phyloP scores from a whole-genome alignment of 495 filamentous ascomycete genomes.

The Tricharina praecox region DNA sequence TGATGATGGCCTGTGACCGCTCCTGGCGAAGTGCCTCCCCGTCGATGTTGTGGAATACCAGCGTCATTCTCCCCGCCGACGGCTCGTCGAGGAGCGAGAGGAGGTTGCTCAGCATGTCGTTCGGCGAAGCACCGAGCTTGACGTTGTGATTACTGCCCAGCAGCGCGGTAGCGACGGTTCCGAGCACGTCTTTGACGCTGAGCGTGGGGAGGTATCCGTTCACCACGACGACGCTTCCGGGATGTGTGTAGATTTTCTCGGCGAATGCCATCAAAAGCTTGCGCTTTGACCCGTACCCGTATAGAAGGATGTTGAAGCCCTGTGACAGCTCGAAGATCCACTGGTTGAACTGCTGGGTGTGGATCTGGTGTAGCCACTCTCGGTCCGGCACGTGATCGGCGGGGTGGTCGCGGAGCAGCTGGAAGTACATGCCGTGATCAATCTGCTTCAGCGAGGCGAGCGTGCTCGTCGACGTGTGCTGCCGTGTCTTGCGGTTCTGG shows the following conservation, averaged over 20 bases:
- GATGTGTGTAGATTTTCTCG: conserved; percentile 41
- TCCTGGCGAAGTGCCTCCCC: conserved; percentile 54
- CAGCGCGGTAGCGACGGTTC: conserved; percentile 48
- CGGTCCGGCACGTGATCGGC: conserved; percentile 60
- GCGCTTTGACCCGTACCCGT: conserved; percentile 82
- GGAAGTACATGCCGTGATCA: conserved; percentile 82
- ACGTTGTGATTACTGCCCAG: conserved; percentile 37
- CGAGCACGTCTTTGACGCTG: conserved; percentile 63
- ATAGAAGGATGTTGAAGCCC: conserved; percentile 79
- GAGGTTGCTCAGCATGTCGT: conserved; percentile 48
- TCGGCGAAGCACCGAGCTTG: conserved; percentile 44
- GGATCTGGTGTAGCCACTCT: conserved; percentile 52
- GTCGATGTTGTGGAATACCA: conserved; percentile 79
- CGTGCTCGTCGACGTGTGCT: conserved; percentile 75
- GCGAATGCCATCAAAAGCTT: conserved; percentile 62
- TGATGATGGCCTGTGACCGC: conserved; percentile 51
- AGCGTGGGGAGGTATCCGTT: conserved; percentile 73
- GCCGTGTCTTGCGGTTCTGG: conserved; percentile 64
- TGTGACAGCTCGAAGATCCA: conserved; percentile 85
- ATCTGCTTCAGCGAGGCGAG: conserved; percentile 58
- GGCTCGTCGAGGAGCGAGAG: conserved; percentile 39
- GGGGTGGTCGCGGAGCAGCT: conserved; percentile 43
- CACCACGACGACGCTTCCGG: conserved; percentile 48
- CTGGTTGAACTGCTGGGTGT: conserved; percentile 68
- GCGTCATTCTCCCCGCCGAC: conserved; percentile 36